phyloP scores from a whole-genome alignment of 768 basidiomycete species.

The Mycena belliarum region DNA sequence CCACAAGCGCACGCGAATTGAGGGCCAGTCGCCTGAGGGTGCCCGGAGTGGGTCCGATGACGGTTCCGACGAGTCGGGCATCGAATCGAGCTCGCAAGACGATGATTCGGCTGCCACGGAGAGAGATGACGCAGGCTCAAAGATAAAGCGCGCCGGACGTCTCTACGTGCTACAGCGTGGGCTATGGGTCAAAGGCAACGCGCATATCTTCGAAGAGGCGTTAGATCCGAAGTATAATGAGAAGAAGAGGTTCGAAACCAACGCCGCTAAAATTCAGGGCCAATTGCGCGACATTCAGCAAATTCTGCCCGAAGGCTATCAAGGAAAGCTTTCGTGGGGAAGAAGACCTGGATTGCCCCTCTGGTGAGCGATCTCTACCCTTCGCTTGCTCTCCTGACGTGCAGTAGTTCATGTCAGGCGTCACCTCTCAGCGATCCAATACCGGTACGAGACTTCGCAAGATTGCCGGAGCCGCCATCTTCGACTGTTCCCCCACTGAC shows the following conservation, averaged over 20 bases:
- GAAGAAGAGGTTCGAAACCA: not conserved
- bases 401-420: not conserved
- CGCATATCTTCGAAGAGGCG: not conserved
- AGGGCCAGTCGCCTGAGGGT: no score
- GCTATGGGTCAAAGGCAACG: not conserved
- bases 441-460: not conserved
- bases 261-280: not conserved
- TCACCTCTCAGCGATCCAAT: not conserved
- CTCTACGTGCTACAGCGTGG: not conserved
- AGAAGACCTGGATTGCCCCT: no score
- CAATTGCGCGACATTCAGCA: not conserved
- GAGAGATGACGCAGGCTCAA: not conserved
- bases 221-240: not conserved
- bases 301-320: not conserved
- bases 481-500: not conserved
- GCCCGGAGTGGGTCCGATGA: no score
- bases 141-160: not conserved
- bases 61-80: no score
- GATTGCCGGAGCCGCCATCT: not conserved
- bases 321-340: not conserved
- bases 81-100: not conserved
- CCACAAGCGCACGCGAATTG: no score
- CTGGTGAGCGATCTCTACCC: no score
- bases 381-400: not conserved
- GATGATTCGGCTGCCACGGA: not conserved